Evolutionary conservation across 2,329 filamentous ascomycete genomes (phyloP).

Genomic region (Sporothrix schenckii): DNA sequence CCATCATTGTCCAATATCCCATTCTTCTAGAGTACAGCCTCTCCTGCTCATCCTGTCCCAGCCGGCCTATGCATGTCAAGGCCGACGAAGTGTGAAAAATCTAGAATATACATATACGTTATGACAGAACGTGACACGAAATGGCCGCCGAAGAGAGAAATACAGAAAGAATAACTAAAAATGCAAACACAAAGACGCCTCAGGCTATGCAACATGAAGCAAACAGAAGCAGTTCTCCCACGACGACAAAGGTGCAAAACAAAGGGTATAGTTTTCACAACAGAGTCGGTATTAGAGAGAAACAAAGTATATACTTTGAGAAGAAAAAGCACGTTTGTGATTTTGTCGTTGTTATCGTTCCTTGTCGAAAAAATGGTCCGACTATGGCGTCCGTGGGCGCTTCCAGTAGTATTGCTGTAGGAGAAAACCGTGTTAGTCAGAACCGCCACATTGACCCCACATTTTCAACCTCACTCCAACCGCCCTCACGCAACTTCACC

Average conservation of each 20-base stretch:
- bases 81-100: neutral
- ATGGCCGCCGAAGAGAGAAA: neutral
- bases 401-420: slow-evolving; percentile 34
- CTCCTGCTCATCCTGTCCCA: neutral
- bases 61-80: too few relatives aligned
- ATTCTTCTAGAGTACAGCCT: neutral
- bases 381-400: slow-evolving; percentile 29
- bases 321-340: neutral
- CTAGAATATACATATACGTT: neutral
- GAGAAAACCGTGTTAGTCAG: slow-evolving; percentile 19
- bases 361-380: neutral
- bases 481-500: neutral
- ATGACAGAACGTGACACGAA: neutral
- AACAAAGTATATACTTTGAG: neutral
- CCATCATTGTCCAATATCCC: neutral
- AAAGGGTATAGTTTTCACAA: slow-evolving; percentile 15
- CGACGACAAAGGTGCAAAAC: neutral
- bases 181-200: slow-evolving; percentile 26
- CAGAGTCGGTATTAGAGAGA: slow-evolving; percentile 14
- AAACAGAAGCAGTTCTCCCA: neutral
- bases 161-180: neutral
- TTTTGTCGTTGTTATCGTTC: neutral
- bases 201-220: slow-evolving; percentile 30
- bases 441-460: neutral
- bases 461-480: slow-evolving; percentile 7